Percentiles rank a stretch among this genome's conserved stretches.
Conservation (phyloP, 2,329 filamentous ascomycete species). For the Colletotrichum kahawae region DNA sequence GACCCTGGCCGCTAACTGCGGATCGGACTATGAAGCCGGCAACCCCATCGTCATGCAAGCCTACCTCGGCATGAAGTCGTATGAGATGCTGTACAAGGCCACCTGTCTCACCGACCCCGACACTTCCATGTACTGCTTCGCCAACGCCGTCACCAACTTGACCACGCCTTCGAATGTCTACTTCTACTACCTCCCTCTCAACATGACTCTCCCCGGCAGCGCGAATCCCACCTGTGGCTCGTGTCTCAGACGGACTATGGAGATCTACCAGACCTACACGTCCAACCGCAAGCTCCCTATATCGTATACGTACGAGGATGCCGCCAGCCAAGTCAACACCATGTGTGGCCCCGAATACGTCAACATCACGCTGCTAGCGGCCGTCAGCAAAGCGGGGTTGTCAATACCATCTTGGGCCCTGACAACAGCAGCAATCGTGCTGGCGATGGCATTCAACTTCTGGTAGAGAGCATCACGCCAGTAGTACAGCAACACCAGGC, state of each 20-base stretch:
- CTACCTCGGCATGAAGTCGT: slow-evolving; percentile 77
- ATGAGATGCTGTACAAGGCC: slow-evolving; percentile 78
- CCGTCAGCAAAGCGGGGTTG: slow-evolving; percentile 25
- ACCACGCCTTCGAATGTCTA: slow-evolving; percentile 75
- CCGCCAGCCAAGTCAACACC: slow-evolving; percentile 76
- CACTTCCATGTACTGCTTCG: slow-evolving; percentile 78
- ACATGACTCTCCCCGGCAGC: slow-evolving; percentile 69
- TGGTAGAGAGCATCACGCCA: background rate
- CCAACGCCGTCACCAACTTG: slow-evolving; percentile 80
- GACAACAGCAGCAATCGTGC: background rate
- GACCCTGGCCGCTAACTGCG: slow-evolving; percentile 68
- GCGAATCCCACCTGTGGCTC: slow-evolving; percentile 75
- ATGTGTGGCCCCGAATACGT: slow-evolving; percentile 64
- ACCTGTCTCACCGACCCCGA: slow-evolving; percentile 76
- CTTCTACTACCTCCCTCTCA: slow-evolving; percentile 86
- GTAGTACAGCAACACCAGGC: background rate
- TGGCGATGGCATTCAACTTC: background rate
- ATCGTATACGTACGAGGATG: slow-evolving; percentile 69
- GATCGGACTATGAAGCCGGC: slow-evolving; percentile 67
- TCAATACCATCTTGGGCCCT: slow-evolving; percentile 19
- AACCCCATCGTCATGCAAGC: slow-evolving; percentile 77
- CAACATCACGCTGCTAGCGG: slow-evolving; percentile 56
- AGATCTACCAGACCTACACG: slow-evolving; percentile 74
- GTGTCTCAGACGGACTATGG: slow-evolving; percentile 84
- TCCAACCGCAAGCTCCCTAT: slow-evolving; percentile 70